Evolutionary conservation across 805 yeast genomes (phyloP), one percentile per base, ranked within the genome.

Genomic region (Suhomyces prunicola): DNA sequence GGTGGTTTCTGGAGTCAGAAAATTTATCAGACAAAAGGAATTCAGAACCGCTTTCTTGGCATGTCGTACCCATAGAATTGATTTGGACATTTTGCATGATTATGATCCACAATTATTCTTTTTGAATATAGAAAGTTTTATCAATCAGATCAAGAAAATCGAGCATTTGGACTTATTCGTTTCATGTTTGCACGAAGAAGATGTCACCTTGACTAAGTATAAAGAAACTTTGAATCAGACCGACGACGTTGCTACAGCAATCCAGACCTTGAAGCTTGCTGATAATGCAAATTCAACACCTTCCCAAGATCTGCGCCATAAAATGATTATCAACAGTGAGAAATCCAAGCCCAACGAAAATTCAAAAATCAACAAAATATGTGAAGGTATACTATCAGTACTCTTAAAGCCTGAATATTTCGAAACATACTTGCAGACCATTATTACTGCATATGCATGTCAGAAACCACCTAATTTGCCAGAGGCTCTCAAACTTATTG

Each of bases 31-130:
- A 33, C 71, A 74, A 0, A 75, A 70, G 53, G 73, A 82, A 35
- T 94, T 87, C 62, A 74, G 71, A 46, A 77, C 77, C n/a, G 99
- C 99, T 0, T 91, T 93, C 61, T 59, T 81, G 44, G 80, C 86
- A 6, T 94, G 98, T 73, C 83, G 97, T 57, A 84, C 90, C 1
- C 97, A 94, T 68, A 82, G 99, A 69, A 88, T 94, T 54, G 93
- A 93, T 63, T 72, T 94, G 68, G 97, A 94, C 68, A 82, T 94
- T 35, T 72, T 94, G 51, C 88, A 91, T 71, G 99, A 94, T 67
- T 90, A 88, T 70, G 85, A 84, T 52, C 96, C 97, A 1, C 79
- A 76, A 26, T 70, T 82, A 48, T 94, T 92, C 61, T 74, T 76
- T 57, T 69, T 70, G 3, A 87, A 89, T 60, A 67, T 90, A 13